These are phyloP conservation scores for Lactifluus subvellereus DNA, from an alignment of 768 basidiomycete genomes.

Conservation along the genomic window DNA sequence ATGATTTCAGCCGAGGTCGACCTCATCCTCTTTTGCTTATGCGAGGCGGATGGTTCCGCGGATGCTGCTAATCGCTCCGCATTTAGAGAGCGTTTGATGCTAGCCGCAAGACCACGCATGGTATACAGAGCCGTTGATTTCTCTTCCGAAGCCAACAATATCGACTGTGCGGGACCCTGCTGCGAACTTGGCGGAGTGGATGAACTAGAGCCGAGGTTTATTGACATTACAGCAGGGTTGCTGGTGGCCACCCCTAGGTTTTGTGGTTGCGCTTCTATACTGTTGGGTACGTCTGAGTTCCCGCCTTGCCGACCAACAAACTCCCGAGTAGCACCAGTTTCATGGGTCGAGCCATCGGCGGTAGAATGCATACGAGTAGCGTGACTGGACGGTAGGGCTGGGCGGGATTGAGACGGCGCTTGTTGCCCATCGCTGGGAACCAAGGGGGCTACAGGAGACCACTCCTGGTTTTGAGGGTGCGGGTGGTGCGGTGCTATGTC, in stretches of 20 bases:
- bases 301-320: neutral
- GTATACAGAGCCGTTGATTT: conserved; percentile 9
- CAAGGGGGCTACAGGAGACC: neutral
- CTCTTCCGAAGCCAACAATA: conserved; percentile 11
- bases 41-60: neutral
- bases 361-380: neutral
- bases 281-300: neutral
- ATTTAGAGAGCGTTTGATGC: conserved; percentile 18
- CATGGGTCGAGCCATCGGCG: neutral
- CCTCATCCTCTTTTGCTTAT: neutral
- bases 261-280: neutral
- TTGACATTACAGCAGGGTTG: neutral
- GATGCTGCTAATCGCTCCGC: conserved; percentile 15
- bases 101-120: conserved; percentile 18
- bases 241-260: neutral
- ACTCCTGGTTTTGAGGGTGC: neutral
- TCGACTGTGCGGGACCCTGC: conserved; percentile 1
- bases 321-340: neutral
- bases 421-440: neutral
- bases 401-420: neutral
- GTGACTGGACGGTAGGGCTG: neutral
- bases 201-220: neutral
- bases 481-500: neutral
- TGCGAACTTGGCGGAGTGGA: conserved; percentile 7
- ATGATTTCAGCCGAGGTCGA: neutral